Conservation (phyloP, 2,329 filamentous ascomycete genomes). For the Alternaria panax region DNA sequence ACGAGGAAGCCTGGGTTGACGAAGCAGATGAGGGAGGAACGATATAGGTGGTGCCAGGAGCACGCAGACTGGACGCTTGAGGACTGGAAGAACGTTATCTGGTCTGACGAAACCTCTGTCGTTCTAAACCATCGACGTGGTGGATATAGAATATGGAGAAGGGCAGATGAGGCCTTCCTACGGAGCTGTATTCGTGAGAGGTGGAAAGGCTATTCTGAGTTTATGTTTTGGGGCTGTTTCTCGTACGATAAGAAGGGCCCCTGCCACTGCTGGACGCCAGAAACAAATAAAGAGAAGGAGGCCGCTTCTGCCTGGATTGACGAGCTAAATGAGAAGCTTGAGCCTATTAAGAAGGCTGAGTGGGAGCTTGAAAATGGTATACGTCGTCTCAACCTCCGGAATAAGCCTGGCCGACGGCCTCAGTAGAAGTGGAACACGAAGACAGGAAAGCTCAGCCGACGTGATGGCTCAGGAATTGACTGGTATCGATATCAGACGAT, state of each 20-base stretch:
- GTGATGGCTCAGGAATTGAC: not conserved
- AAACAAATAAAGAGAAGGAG: constrained; percentile 13
- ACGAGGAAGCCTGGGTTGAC: constrained; percentile 12
- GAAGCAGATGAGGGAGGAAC: constrained; percentile 8
- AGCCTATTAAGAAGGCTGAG: constrained; percentile 12
- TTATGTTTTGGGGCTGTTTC: constrained; percentile 25
- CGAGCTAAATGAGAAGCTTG: constrained; percentile 15
- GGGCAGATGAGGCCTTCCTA: constrained; percentile 11
- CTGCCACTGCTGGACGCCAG: constrained; percentile 11
- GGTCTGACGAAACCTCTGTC: constrained; percentile 5
- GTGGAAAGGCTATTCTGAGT: constrained; percentile 23
- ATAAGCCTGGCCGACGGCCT: constrained; percentile 11
- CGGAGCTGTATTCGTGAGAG: constrained; percentile 15
- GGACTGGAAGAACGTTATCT: not conserved
- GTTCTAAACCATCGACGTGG: constrained; percentile 8
- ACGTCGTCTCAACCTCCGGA: not conserved
- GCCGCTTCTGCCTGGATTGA: constrained; percentile 5
- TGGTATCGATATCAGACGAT: constrained; percentile 10
- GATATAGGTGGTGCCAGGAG: not conserved
- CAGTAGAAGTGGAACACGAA: constrained; percentile 13
- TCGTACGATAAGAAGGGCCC: constrained; percentile 15
- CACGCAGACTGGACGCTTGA: not conserved
- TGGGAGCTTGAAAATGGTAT: constrained; percentile 7
- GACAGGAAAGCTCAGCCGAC: constrained; percentile 18
- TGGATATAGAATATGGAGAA: constrained; percentile 15